Evolutionary conservation across 371 early-diverging fungal genomes (phyloP), one percentile per base, ranked within the genome.

Genomic region (Actinomortierella ambigua): DNA sequence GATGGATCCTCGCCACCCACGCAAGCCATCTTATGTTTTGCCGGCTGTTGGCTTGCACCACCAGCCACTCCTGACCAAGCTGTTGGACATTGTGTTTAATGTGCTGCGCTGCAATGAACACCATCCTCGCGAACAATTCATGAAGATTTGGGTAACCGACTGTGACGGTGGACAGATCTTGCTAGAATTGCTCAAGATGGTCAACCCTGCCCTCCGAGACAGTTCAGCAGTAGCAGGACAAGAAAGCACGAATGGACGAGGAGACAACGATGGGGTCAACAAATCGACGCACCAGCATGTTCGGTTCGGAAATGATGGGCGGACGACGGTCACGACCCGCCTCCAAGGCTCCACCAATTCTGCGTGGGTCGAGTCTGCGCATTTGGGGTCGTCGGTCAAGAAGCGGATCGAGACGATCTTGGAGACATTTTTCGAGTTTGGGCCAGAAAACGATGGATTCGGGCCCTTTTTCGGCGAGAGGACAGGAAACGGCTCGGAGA

Each of bases 401-500:
- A 70, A 70, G 44, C 43, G 71, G 6, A 65, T 70, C 11, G 71
- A 70, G 59, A 70, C 71, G 22, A 70, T 70, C 20, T 44, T 70
- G 44, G 71, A 70, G 0, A 70, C 65, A 51, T 70, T 70, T 59
- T 70, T 70, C 47, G 71, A 70, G 53, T 70, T 70, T 65, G 71
- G 71, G 34, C 61, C 61, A 0, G 71, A 70, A 49, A 70, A 70
- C 34, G 71, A 65, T 7, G 71, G 71, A 23, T 70, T 70, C 40
- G 71, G 71, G 3, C 71, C 71, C 1, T 70, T 70, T 50, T 70
- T 70, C 41, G 43, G 51, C 7, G 71, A 70, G 56, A 48, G 65
- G 20, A 11, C 34, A 34, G 4, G 7, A 34, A 34, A 11, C 34
- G 11, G 7, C 11, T 6, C 34, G 4, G 34, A 34, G 11, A 11